Conservation (phyloP, 2,329 filamentous ascomycete species). For the Hypoxylon sp. region DNA sequence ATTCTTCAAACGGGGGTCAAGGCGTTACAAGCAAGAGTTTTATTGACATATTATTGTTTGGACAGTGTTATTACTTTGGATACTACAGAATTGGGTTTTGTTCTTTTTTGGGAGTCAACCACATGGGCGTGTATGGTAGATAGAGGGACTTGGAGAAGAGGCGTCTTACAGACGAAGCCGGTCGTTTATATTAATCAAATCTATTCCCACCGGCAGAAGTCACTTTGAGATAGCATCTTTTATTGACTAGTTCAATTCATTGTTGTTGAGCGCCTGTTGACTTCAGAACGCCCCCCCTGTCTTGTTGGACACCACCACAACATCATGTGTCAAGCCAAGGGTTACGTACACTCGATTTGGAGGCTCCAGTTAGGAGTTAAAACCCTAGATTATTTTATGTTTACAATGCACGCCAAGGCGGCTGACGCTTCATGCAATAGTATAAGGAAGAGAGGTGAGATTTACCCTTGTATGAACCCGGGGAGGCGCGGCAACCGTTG, state of each 20-base stretch:
- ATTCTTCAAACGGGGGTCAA: conserved; percentile 21
- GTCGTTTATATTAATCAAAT: conserved; percentile 34
- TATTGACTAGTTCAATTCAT: not conserved
- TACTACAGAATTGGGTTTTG: conserved; percentile 12
- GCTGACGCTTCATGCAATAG: not conserved
- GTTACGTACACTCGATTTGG: not conserved
- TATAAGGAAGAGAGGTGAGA: not conserved
- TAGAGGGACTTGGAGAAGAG: conserved; percentile 24
- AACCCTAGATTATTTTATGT: not conserved
- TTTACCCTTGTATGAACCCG: not conserved
- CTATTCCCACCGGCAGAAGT: conserved; percentile 12
- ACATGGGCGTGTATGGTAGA: conserved; percentile 31
- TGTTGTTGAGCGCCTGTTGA: not conserved
- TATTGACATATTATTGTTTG: conserved; percentile 17
- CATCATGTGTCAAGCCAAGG: not conserved
- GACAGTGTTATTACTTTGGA: conserved; percentile 16
- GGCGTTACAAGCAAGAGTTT: conserved; percentile 36
- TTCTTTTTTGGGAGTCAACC: conserved; percentile 21
- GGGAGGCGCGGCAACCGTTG: not conserved
- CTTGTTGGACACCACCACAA: not conserved
- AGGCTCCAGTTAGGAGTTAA: not conserved
- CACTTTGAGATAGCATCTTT: not conserved
- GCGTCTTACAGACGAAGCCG: conserved; percentile 38
- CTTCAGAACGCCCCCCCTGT: not conserved
- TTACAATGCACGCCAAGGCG: not conserved